These are phyloP conservation scores for Nowakowskiella sp. DNA, from an alignment of 192 early-diverging fungal species.

Conservation along the genomic window DNA sequence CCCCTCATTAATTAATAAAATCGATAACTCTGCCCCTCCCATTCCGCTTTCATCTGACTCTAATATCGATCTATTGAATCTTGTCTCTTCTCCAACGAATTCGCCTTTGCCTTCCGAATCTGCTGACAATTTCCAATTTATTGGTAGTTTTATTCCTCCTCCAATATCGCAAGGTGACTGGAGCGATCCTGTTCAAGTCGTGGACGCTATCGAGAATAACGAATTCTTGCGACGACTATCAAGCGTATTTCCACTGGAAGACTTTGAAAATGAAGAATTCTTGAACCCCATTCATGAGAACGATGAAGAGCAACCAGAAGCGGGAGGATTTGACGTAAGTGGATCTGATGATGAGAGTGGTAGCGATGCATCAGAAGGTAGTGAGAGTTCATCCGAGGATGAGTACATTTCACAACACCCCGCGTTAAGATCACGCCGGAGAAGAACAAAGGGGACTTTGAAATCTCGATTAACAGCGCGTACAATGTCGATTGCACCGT, in stretches of 20 bases:
- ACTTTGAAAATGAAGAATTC: too few species aligned
- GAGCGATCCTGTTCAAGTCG: not conserved
- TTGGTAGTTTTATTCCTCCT: too few species aligned
- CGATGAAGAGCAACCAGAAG: not conserved
- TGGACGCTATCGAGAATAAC: not conserved
- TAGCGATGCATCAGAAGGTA: not conserved
- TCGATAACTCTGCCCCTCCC: too few species aligned
- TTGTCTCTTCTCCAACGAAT: too few species aligned
- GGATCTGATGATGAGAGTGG: not conserved
- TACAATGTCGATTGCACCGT: not conserved
- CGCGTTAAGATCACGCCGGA: not conserved
- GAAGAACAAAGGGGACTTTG: not conserved
- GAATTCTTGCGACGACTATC: too few species aligned
- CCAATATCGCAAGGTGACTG: not conserved
- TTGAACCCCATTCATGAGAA: not conserved
- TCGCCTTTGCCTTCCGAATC: too few species aligned
- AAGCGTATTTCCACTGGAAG: too few species aligned
- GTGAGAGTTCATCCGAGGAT: not conserved
- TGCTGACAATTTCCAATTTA: too few species aligned
- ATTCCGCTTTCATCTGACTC: too few species aligned
- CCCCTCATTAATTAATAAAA: too few species aligned
- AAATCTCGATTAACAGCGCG: not conserved
- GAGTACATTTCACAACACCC: too few species aligned
- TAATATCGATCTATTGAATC: too few species aligned
- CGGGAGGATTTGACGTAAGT: not conserved